Base-by-base conservation (phyloP, 805 yeast genomes). In the Candida namnaoensis region DNA sequence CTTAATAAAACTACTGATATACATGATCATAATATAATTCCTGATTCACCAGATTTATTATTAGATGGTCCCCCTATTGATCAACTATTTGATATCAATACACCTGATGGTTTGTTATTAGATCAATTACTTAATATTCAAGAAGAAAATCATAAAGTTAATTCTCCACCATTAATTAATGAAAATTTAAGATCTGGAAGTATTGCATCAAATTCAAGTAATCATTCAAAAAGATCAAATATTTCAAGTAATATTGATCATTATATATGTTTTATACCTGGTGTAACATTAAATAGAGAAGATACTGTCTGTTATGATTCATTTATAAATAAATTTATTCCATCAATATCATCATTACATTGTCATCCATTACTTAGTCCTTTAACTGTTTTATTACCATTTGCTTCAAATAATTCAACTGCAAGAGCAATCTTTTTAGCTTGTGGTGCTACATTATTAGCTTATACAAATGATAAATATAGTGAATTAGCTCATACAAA, bases 401-500 rank as follows among this genome's bases (percentile, higher is more conserved):
- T 44, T 38, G 53, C 50, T 3, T 41, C 47, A 9, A 37, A 45
- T 0, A 48, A 46, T 38, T 4, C 36, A 11, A 46, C 49, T 2
- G 55, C 49, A 5, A 38, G 56, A 15, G 54, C 50, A 33, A 47
- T 50, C 19, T 51, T 50, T 40, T 35, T 53, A 3, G 54, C 59
- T 0, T 53, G 57, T 45, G 59, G 59, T 24, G 54, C 59, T 2
- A 46, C 57, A 3, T 43, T 49, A 14, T 23, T 50, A 19, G 54
- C 57, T 1, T 53, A 46, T 37, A 30, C 42, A 7, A 46, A 51
- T 12, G 56, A 52, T 34, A 37, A 38, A 24, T 53, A 41, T 32
- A 40, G 43, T 5, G 32, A 38, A 6, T 44, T 42, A 24, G 53
- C 56, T 3, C 42, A 44, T 34, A 44, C 42, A 9, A 41, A 55